These are phyloP conservation scores for Austropuccinia psidii DNA, from an alignment of 1,284 basidiomycete species.

Conservation along the genomic window DNA sequence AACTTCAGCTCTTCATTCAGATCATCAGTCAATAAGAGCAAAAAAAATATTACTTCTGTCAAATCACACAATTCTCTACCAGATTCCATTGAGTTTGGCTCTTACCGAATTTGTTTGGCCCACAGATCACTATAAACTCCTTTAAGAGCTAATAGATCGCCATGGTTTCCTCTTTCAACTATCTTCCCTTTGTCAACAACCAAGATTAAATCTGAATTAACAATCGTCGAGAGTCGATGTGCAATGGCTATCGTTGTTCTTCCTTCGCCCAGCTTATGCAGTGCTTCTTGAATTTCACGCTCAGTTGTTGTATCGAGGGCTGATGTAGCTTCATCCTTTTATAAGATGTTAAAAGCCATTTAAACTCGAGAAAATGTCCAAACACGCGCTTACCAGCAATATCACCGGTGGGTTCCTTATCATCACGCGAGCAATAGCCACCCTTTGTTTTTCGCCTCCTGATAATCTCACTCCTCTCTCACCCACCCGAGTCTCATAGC, in stretches of 20 bases:
- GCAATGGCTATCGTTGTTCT: conserved; percentile 70
- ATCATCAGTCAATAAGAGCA: not conserved
- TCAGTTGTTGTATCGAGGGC: conserved; percentile 75
- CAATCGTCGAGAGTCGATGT: conserved; percentile 68
- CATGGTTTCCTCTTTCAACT: conserved; percentile 60
- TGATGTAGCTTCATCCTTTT: conserved; percentile 50
- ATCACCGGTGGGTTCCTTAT: conserved; percentile 77
- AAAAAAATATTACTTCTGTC: not conserved
- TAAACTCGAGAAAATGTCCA: not conserved
- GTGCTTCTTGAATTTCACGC: conserved; percentile 71
- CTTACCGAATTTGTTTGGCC: conserved; percentile 60
- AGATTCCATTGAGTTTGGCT: not conserved
- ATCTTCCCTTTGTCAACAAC: conserved; percentile 59
- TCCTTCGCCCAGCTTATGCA: conserved; percentile 60
- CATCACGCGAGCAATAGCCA: conserved; percentile 56
- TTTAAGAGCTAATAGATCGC: conserved; percentile 60
- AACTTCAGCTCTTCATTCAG: conserved; percentile 3
- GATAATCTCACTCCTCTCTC: conserved; percentile 69
- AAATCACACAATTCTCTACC: not conserved
- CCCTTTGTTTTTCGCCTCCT: conserved; percentile 46
- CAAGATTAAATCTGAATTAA: conserved; percentile 66
- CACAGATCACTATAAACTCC: conserved; percentile 72
- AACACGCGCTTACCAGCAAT: conserved; percentile 56
- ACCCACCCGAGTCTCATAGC: conserved; percentile 65
- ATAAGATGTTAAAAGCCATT: conserved; percentile 31